Evolutionary conservation across 2,329 filamentous ascomycete genomes (phyloP).

Genomic region (Calonectria leucothoes): DNA sequence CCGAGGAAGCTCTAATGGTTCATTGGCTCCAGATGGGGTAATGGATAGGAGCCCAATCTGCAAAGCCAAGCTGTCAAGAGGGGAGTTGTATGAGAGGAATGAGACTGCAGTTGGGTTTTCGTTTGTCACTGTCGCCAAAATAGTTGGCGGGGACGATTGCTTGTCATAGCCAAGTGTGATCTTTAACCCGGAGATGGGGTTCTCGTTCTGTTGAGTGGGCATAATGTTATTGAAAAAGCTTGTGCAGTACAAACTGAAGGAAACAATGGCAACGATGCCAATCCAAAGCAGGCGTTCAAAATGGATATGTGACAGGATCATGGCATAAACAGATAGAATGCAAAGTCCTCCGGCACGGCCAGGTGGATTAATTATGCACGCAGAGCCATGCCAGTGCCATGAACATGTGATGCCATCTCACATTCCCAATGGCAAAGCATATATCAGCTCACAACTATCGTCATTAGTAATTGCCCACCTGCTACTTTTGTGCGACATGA

Average conservation of each 20-base stretch:
- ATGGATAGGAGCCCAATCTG: background rate
- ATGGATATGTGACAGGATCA: background rate
- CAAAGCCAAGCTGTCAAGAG: background rate
- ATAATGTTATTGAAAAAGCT: background rate
- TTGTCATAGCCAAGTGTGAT: background rate
- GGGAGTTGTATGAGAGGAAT: background rate
- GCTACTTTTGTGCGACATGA: background rate
- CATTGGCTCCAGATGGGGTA: background rate
- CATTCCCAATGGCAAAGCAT: background rate
- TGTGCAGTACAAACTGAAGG: background rate
- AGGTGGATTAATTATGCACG: background rate
- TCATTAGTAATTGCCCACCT: background rate
- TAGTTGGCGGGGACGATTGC: background rate
- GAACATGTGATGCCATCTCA: background rate
- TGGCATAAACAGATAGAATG: background rate
- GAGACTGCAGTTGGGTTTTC: background rate
- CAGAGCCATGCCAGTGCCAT: background rate
- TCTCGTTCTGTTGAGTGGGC: background rate
- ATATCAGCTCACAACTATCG: background rate
- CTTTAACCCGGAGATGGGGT: background rate
- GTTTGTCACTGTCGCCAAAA: background rate
- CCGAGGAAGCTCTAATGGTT: background rate
- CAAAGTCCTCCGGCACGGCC: background rate
- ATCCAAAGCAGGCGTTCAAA: background rate
- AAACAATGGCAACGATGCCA: background rate